A percentile compares a stretch with the other conserved stretches of the same genome.
These are phyloP conservation scores for Tuctoria greenei DNA, from an alignment of 176 grass and related monocot genomes.

Conservation along the genomic window DNA sequence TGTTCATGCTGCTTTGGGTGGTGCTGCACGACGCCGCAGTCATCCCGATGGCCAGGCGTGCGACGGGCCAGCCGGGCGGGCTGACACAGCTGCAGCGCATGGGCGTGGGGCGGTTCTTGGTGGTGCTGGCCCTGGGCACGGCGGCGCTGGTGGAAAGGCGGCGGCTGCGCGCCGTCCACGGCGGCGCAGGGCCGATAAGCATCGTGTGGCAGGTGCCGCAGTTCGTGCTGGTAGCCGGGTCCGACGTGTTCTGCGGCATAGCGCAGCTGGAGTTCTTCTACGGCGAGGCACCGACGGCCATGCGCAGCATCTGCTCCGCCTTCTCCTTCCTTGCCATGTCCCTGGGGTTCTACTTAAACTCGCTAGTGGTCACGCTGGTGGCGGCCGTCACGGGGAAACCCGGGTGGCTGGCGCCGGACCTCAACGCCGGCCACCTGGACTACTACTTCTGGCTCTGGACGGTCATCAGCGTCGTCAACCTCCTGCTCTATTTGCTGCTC, in stretches of 20 bases:
- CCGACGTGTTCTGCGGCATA: constrained; percentile 71
- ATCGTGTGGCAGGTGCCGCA: constrained; percentile 74
- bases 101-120: constrained; percentile 74
- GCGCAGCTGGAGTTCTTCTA: constrained; percentile 93
- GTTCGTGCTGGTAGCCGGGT: constrained; percentile 62
- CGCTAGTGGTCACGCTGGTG: constrained; percentile 58
- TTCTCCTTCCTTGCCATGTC: constrained; percentile 74
- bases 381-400: constrained; percentile 31
- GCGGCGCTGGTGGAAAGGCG: constrained; percentile 64
- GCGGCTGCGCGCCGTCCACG: too few species aligned
- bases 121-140: constrained; percentile 48
- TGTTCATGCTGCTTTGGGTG: constrained; percentile 64
- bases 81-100: constrained; percentile 75
- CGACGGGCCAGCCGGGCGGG: constrained; percentile 18
- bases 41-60: constrained; percentile 35
- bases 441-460: constrained; percentile 63
- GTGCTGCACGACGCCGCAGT: constrained; percentile 51
- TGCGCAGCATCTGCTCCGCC: constrained; percentile 82
- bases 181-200: constrained; percentile 34
- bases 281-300: constrained; percentile 60
- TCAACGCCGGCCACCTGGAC: constrained; percentile 54
- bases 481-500: constrained; percentile 40
- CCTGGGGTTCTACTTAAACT: constrained; percentile 67
- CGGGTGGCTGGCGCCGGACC: constrained; percentile 49
- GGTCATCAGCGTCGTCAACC: constrained; percentile 35